A percentile compares a stretch with the other conserved stretches of the same genome.
phyloP scores from a whole-genome alignment of 257 asterid genomes.

The Ocimum tenuiflorum region DNA sequence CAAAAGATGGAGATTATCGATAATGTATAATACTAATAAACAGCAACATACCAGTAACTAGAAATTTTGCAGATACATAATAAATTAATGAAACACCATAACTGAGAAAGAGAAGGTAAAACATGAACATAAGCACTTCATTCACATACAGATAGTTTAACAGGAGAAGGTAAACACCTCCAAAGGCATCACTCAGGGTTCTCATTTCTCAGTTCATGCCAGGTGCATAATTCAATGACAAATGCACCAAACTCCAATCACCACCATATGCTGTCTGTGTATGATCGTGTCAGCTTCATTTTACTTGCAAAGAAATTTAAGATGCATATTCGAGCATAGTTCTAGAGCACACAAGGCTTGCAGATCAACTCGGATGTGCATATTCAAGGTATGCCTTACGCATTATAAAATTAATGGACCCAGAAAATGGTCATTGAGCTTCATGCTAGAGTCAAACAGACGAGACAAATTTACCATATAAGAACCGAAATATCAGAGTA shows the following conservation, averaged over 20 bases:
- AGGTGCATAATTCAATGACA: slow-evolving; percentile 3
- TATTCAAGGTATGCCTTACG: background rate
- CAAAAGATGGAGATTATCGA: background rate
- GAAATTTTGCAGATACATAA: background rate
- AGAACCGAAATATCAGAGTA: background rate
- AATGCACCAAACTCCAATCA: background rate
- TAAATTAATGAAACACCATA: background rate
- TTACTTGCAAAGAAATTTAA: background rate
- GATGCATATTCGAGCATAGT: background rate
- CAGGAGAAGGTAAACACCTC: background rate
- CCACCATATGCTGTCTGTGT: background rate
- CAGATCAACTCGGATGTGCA: slow-evolving; percentile 4
- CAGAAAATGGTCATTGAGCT: background rate
- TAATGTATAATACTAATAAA: background rate
- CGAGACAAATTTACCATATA: background rate
- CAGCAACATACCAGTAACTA: background rate
- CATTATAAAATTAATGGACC: background rate
- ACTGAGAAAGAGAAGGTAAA: background rate
- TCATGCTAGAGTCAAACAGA: background rate
- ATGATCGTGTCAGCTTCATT: background rate
- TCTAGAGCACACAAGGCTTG: background rate
- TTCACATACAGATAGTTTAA: background rate
- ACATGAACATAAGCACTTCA: background rate
- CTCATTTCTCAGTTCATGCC: background rate
- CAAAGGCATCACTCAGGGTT: background rate